Evolutionary conservation across 139 green algal species (phyloP).

Genomic region (Marvania coccoides): DNA sequence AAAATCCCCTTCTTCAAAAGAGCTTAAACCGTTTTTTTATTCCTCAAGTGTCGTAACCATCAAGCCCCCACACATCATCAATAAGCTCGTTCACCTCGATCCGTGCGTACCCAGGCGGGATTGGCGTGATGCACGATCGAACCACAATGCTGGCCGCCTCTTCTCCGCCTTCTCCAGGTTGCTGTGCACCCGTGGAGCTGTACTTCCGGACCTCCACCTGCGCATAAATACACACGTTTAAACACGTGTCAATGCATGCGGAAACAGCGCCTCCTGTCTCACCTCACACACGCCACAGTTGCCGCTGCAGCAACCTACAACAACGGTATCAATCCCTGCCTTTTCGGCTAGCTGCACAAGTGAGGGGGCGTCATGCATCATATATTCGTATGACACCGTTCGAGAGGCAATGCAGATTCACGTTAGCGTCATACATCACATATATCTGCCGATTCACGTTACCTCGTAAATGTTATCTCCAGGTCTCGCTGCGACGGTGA

Average conservation of each 20-base stretch:
- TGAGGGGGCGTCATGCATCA: neutral
- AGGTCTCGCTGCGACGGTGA: neutral
- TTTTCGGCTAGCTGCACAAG: constrained; percentile 2
- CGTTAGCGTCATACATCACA: too few relatives aligned
- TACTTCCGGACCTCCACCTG: constrained; percentile 26
- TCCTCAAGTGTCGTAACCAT: constrained; percentile 12
- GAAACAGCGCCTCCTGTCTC: neutral
- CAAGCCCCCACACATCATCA: constrained; percentile 12
- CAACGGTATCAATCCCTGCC: constrained; percentile 8
- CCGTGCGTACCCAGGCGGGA: constrained; percentile 4
- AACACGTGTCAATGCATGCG: neutral
- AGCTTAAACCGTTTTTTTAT: neutral
- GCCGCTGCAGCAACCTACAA: constrained; percentile 12
- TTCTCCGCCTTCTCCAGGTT: neutral
- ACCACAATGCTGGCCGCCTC: neutral
- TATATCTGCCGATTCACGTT: too few relatives aligned
- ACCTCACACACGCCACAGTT: constrained; percentile 23
- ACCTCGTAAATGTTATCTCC: neutral
- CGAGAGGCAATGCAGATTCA: too few relatives aligned
- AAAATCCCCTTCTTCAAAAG: neutral
- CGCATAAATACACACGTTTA: neutral
- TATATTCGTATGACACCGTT: too few relatives aligned
- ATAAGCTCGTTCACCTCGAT: constrained; percentile 3
- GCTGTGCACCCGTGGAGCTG: neutral
- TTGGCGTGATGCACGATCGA: neutral